Evolutionary conservation across 2,329 filamentous ascomycete genomes (phyloP).

Genomic region (Penicillium sp.): DNA sequence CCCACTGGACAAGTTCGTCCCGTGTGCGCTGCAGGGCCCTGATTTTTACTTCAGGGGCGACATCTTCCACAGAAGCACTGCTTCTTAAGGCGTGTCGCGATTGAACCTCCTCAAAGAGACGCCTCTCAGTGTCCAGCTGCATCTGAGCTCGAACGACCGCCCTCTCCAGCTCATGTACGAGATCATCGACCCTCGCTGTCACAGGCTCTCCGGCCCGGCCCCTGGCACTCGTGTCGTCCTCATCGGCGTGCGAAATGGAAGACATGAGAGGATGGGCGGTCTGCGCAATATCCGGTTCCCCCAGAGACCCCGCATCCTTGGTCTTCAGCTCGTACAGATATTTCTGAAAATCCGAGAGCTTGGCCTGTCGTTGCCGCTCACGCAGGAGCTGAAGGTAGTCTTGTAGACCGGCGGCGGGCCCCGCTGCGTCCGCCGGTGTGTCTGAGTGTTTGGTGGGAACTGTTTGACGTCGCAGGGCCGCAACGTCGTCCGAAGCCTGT

Average conservation of each 20-base stretch:
- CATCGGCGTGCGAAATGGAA: too few relatives aligned
- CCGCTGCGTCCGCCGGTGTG: constrained; percentile 10
- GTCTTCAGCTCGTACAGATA: constrained; percentile 39
- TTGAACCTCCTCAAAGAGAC: constrained; percentile 29
- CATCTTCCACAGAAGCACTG: background rate
- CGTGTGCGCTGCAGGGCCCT: constrained; percentile 41
- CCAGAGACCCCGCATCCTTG: constrained; percentile 18
- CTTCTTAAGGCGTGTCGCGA: constrained; percentile 15
- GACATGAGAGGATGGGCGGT: constrained; percentile 2
- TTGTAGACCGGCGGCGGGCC: constrained; percentile 25
- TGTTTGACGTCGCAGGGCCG: constrained; percentile 23
- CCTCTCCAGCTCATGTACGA: constrained; percentile 35
- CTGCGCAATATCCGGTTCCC: constrained; percentile 18
- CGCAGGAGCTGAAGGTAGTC: constrained; percentile 43
- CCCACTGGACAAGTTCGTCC: constrained; percentile 47
- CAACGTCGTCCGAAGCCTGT: constrained; percentile 28
- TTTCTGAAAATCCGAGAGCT: constrained; percentile 43
- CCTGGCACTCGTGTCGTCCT: background rate
- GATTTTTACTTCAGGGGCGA: constrained; percentile 19
- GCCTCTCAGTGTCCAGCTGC: constrained; percentile 33
- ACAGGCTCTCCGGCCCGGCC: constrained; percentile 3
- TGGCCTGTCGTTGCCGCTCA: constrained; percentile 41
- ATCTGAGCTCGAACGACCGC: constrained; percentile 34
- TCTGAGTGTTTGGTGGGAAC: constrained; percentile 15
- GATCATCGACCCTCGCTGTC: constrained; percentile 24